These are phyloP conservation scores for Lecanosticta acicola DNA, from an alignment of 2,329 filamentous ascomycete species.

Conservation along the genomic window DNA sequence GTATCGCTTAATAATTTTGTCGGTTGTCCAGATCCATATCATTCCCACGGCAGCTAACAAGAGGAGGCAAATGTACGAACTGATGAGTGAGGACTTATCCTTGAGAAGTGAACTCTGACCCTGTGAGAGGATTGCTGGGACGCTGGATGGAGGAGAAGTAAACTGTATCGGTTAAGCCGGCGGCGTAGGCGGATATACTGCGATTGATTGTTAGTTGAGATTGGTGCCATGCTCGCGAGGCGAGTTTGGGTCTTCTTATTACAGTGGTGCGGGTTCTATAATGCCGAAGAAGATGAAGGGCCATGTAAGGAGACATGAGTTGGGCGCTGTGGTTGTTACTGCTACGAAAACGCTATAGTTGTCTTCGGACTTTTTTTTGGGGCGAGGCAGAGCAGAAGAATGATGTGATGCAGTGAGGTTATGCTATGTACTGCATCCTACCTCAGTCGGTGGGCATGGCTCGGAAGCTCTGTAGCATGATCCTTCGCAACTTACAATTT, in stretches of 20 bases:
- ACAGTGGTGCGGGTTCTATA: slow-evolving; percentile 16
- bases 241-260: too few species aligned
- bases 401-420: too few species aligned
- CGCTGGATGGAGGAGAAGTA: slow-evolving; percentile 15
- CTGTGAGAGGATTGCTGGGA: slow-evolving; percentile 4
- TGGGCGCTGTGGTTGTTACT: too few species aligned
- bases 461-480: too few species aligned
- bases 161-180: slow-evolving; percentile 6
- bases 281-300: slow-evolving; percentile 17
- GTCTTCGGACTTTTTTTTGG: too few species aligned
- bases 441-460: too few species aligned
- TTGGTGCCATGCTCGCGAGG: too few species aligned
- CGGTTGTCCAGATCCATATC: slow-evolving; percentile 19
- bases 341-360: too few species aligned
- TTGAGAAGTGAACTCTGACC: slow-evolving; percentile 9
- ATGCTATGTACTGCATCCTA: too few species aligned
- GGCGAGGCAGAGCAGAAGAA: too few species aligned
- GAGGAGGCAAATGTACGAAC: slow-evolving; percentile 12
- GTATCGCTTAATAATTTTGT: slow-evolving; percentile 6
- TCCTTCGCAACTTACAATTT: too few species aligned
- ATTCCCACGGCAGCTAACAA: slow-evolving; percentile 15
- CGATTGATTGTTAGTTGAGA: not conserved
- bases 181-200: slow-evolving; percentile 14
- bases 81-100: slow-evolving; percentile 12
- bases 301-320: slow-evolving; percentile 11